Evolutionary conservation across 768 basidiomycete genomes (phyloP), one percentile per base, ranked within the genome.

Genomic region (Pluteus cervinus): DNA sequence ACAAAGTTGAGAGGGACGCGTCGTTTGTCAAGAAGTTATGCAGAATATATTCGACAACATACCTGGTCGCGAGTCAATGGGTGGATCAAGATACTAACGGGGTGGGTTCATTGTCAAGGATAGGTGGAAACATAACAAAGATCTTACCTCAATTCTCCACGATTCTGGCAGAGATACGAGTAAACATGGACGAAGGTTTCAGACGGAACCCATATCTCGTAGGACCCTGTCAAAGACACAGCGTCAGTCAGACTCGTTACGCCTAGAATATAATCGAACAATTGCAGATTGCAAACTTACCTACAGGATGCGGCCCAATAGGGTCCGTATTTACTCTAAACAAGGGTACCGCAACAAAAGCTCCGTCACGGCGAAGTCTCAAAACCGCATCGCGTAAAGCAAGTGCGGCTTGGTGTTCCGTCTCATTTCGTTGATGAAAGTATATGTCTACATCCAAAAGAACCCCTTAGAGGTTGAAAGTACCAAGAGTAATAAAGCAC

Each of bases 201-300:
- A 0, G 74, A 67, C 1, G 86, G 86, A 17, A 70, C 78, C 86
- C 86, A 88, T 14, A 87, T 78, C 48, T 87, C 86, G 49, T 86
- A 87, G 0, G 84, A 86, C 3, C 86, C 86, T 85, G 37, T 20
- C 23, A 15, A 29, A 7, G 39, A 17, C 4, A 29, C 8, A 10
- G 31, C 23, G n/a, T 20, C 14, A 4, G 24, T 10, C 16, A 5
- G 6, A 9, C 7, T 10, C 18, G 25, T 14, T 8, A 26, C 24
- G 17, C 17, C 14, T 14, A 6, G 23, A 12, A 3, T 8, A 10
- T 14, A n/a, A n/a, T 28, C 24, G 11, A 18, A 30, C 14, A 9
- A 7, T 6, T 33, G 15, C 12, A 11, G 10, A 17, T 24, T 31
- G 14, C 23, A 14, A 7, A 55, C 79, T 49, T 43, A 79, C 85